Evolutionary conservation across 352 stramenopile species (phyloP), one percentile per base, ranked within the genome.

Genomic region (Lagenidium sp.): DNA sequence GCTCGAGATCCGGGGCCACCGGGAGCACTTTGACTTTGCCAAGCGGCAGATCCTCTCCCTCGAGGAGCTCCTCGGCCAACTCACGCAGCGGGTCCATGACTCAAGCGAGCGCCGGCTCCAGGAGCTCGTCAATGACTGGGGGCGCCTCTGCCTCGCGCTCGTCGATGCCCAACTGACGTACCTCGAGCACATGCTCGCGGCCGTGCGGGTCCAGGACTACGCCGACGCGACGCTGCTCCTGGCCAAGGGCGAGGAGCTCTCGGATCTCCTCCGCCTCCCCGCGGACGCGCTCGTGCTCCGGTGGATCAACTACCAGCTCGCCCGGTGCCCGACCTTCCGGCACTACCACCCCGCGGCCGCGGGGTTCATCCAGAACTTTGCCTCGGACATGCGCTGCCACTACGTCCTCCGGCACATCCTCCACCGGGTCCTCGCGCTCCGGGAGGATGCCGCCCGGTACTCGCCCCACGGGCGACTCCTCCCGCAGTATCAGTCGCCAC

Each of bases 281-380:
- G 66, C 68, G 0, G 75, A 87, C 25, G 44, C 59, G 4, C 55
- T 87, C n/a, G 69, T 87, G 18, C 57, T 87, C 16, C 65, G 69
- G 2, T 87, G 75, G 75, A 80, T 82, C 42, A 87, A 84, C 40
- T 75, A 73, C 8, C 69, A 85, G 23, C 40, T 82, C 4, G 55
- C 65, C 16, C 67, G 76, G 32, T 67, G 58, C 32, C 34, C 47
- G 11, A 69, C 44, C 0, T 62, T 74, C 21, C 51, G 31, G 21
- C 59, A 72, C 28, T 60, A 51, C 4, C 50, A 34, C 13, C 6
- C 36, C 23, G n/a, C 15, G 24, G 13, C n/a, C 4, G 34, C 34
- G 2, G 66, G 63, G 1, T 76, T 85, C 23, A 68, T 85, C 26
- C 75, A 85, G 42, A 87, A 87, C 28, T 87, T 81, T 29, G 68